Percentiles rank a stretch among this genome's conserved stretches.
These are phyloP conservation scores for Hypoxylon sp. DNA, from an alignment of 2,329 filamentous ascomycete genomes.

Conservation along the genomic window DNA sequence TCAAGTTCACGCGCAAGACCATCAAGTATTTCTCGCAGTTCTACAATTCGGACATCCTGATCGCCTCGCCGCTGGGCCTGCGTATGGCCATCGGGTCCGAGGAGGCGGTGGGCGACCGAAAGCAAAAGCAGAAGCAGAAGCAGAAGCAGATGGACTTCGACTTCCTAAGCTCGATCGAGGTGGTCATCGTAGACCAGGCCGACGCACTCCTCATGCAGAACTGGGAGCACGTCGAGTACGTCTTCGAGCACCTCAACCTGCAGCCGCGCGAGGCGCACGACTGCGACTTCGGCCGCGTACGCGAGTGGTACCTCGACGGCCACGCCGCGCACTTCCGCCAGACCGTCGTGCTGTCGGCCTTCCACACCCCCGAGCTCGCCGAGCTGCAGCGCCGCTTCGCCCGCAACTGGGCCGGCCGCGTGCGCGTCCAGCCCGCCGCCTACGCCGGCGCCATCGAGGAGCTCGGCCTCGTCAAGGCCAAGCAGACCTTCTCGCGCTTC, in stretches of 20 bases:
- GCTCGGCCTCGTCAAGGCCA: constrained; percentile 73
- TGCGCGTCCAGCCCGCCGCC: constrained; percentile 75
- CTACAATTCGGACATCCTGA: constrained; percentile 94
- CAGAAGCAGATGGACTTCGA: constrained; percentile 81
- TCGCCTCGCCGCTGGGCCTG: constrained; percentile 89
- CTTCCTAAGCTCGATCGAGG: constrained; percentile 92
- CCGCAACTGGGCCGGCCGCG: constrained; percentile 83
- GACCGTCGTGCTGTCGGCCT: constrained; percentile 83
- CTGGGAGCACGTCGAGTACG: constrained; percentile 94
- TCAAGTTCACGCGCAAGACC: constrained; percentile 97
- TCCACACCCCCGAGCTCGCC: constrained; percentile 89
- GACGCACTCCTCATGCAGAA: constrained; percentile 97
- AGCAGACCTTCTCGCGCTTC: constrained; percentile 92
- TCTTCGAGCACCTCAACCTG: constrained; percentile 90
- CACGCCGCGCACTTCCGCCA: constrained; percentile 85
- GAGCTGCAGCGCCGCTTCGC: constrained; percentile 80
- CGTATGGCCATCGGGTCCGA: constrained; percentile 88
- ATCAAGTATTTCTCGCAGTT: constrained; percentile 96
- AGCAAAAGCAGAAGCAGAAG: no score
- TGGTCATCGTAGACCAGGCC: constrained; percentile 90
- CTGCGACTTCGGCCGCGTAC: constrained; percentile 91
- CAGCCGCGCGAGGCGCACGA: constrained; percentile 91
- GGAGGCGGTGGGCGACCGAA: constrained; percentile 67
- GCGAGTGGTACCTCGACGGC: constrained; percentile 92
- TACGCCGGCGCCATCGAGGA: constrained; percentile 80